Base-by-base conservation (phyloP, 139 green algal species). In the Chlorella vulgaris region DNA sequence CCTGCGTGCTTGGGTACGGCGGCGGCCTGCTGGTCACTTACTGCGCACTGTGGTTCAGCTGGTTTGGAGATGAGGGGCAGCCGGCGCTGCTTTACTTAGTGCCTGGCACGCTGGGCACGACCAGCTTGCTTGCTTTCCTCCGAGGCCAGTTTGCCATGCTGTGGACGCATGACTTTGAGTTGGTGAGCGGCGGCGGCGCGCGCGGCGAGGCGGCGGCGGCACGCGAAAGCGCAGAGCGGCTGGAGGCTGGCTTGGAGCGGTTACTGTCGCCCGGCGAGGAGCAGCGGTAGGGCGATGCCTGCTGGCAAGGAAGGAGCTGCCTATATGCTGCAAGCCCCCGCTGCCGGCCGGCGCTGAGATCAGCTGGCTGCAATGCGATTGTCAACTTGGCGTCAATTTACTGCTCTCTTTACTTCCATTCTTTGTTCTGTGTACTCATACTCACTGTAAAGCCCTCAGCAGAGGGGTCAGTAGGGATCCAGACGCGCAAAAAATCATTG, bases 1-100 rank as follows among this genome's bases (percentile, higher is more conserved):
- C 85, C 22, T 75, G 82, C 15, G 76, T 91, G 21, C 51, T 80
- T 1, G 90, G 79, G 24, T 98, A 98, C 76, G 91, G 42, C 0
- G 51, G 82, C 0, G 96, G 96, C 4, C 85, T 99, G 63, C 7
- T 92, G 47, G 66, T 95, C 28, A 99, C 96, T 4, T 98, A 97
- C 83, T 73, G 70, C 0, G 96, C 94, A 40, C 86, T 98, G 8
- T 79, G 86, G 43, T 68, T 90, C 36, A 87, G 84, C 76, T 75
- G 86, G 47, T 86, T 86, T 29, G 89, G 89, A 8, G 63, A 84
- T 35, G 43, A 84, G 67, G 95, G 96, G 0, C 96, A 99, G 85
- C 96, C 96, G 2, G 95, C 96, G 31, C 90, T 99, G 80, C 86
- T 98, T 43, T 99, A 99, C 69, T 71, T 99, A 21, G 92, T 98